Evolutionary conservation across 768 basidiomycete genomes (phyloP), one percentile per base, ranked within the genome.

Genomic region (Leccinum ochraceum): DNA sequence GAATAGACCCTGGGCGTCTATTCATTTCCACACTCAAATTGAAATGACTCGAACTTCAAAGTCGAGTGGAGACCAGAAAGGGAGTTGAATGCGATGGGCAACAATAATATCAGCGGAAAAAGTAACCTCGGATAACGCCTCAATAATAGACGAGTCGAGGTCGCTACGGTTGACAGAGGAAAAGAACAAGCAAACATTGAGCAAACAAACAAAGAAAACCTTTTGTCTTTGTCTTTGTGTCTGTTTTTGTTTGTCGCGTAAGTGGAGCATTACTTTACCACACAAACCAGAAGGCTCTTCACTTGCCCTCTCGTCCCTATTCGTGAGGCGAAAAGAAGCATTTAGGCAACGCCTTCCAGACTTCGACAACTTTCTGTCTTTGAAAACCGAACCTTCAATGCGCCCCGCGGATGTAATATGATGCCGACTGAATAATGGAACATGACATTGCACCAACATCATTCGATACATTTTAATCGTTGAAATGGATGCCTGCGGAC

Each of bases 41-140:
- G 30, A 13, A 30, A 42, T 46, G 8, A 17, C 22, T 42, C 30
- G 60, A 44, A 58, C 7, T 42, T 42, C 8, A 42, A 60, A 10
- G 66, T 68, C 32, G 63, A 37, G 49, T 59, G 58, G 60, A 55
- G 22, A 64, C 51, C 13, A 13, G 24, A 53, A 53, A 54, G 42
- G 49, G 24, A n/a, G 6, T 7, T 30, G n/a, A 3, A 17, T 26
- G 42, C 28, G 4, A 13, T 28, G 50, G 14, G 50, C 4, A 44
- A 44, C 26, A 51, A 51, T n/a, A 17, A 28, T n/a, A 16, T 28
- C 14, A 28, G 26, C 14, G 26, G 26, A 28, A 10, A 51, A 51
- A 28, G 50, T 24, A 39, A 39, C 37, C 16, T 36, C 36, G 36
- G 13, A 36, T 36, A 36, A 3, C 46, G 20, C 11, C 46, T 36